Evolutionary conservation across 2,329 filamentous ascomycete genomes (phyloP), one percentile per base, ranked within the genome.

Genomic region (Ascochyta lentis): DNA sequence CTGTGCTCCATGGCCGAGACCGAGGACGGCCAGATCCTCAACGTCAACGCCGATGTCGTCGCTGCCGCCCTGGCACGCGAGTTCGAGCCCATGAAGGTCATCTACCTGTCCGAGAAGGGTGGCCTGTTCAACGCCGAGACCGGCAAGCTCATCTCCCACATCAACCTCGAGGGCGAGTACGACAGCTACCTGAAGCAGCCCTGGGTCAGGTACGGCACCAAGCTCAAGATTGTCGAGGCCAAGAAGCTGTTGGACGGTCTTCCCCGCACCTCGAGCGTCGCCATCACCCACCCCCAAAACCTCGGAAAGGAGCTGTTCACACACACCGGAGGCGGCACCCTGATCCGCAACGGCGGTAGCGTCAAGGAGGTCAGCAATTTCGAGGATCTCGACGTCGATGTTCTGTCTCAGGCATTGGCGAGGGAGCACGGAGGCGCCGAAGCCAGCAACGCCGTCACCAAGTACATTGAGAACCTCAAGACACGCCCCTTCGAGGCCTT

Each of bases 21-120:
- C 22, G 84, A 88, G 42, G 92, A 96, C 61, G 95, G 95, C 8
- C 92, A 94, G 76, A 88, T 98, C 47, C 84, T 99, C 61, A 99
- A 99, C 72, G 95, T 99, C 75, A 99, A 99, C 71, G 95, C 95
- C 33, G 95, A 99, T 77, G 94, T 97, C 59, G 94, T 94, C 33
- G 95, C 95, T 27, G 93, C 93, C 63, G 94, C 97, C 79, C 83
- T 99, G 58, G 94, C 95, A 23, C 88, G 91, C 57, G 87, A 90
- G 53, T 82, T 99, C 49, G 89, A 98, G 78, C 95, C 95, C 24
- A 81, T 98, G 69, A 99, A 99, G 86, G 94, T 98, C 59, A 93
- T 99, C 57, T 99, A 97, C 76, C 84, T 98, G n/a, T 96, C 92
- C 5, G 95, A 99, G 80, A 98, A 98, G 84, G 95, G 95, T 45